phyloP scores from a whole-genome alignment of 768 basidiomycete species.

The Amanita subjunquillea region DNA sequence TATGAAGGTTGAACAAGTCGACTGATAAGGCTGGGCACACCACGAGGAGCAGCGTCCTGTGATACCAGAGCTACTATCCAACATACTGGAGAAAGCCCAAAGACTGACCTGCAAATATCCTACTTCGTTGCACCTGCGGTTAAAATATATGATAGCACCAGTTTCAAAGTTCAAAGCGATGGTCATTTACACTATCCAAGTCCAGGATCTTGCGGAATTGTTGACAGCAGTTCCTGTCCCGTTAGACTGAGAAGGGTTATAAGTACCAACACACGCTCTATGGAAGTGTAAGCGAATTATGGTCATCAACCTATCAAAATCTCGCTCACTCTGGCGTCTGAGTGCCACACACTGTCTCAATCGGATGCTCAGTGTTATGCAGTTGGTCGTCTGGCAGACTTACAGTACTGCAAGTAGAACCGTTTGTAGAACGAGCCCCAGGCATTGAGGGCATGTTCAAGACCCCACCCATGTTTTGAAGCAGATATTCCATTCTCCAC shows the following conservation, averaged over 20 bases:
- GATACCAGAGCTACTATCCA: background rate
- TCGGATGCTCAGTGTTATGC: background rate
- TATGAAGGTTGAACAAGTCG: conserved; percentile 44
- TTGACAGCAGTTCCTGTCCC: conserved; percentile 49
- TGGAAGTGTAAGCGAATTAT: background rate
- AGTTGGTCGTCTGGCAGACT: conserved; percentile 13
- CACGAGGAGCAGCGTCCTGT: conserved; percentile 32
- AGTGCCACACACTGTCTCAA: conserved; percentile 41
- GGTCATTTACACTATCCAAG: conserved; percentile 50
- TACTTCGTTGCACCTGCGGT: conserved; percentile 54
- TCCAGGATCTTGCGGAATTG: conserved; percentile 53
- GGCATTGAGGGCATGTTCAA: conserved; percentile 46
- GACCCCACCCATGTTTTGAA: conserved; percentile 45
- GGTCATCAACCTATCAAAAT: background rate
- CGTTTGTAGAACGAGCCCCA: conserved; percentile 53
- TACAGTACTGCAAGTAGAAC: conserved; percentile 34
- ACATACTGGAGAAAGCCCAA: background rate
- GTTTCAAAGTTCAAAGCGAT: background rate
- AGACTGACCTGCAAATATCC: conserved; percentile 40
- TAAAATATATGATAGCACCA: background rate
- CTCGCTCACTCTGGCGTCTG: conserved; percentile 35
- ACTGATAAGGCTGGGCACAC: conserved; percentile 34
- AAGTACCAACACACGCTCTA: conserved; percentile 33
- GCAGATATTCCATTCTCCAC: conserved; percentile 46
- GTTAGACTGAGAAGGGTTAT: conserved; percentile 25